Evolutionary conservation across 148 eudicot species (phyloP).

Genomic region (Oxyria digyna): DNA sequence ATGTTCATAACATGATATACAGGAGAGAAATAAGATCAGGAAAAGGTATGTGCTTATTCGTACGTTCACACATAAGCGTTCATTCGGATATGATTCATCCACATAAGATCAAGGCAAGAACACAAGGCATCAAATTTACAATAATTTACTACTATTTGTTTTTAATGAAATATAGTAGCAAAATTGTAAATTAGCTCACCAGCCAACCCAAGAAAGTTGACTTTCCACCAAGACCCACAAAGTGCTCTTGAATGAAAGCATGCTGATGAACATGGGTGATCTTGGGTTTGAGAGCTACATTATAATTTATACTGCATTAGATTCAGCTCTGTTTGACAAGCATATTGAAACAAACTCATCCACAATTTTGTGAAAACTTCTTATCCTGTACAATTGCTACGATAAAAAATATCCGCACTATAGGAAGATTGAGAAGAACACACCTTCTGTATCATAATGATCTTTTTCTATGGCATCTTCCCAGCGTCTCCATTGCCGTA

Average conservation of each 20-base stretch:
- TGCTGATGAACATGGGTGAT: slow-evolving; percentile 66
- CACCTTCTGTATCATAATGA: slow-evolving; percentile 43
- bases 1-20: background rate
- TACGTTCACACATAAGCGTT: too few species aligned
- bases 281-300: slow-evolving; percentile 39
- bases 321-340: too few species aligned
- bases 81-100: too few species aligned
- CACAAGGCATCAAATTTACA: too few species aligned
- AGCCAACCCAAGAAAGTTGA: slow-evolving; percentile 49
- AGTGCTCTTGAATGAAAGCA: slow-evolving; percentile 58
- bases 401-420: background rate
- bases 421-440: background rate
- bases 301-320: background rate
- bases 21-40: too few species aligned
- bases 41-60: too few species aligned
- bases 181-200: slow-evolving; percentile 34
- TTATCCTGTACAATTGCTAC: background rate
- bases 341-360: background rate
- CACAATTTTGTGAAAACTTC: background rate
- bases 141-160: background rate
- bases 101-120: too few species aligned
- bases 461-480: slow-evolving; percentile 55
- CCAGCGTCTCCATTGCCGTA: slow-evolving; percentile 87
- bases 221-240: slow-evolving; percentile 44
- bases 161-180: background rate